Evolutionary conservation across 1,284 basidiomycete genomes (phyloP).

Genomic region (Ganoderma boninense): DNA sequence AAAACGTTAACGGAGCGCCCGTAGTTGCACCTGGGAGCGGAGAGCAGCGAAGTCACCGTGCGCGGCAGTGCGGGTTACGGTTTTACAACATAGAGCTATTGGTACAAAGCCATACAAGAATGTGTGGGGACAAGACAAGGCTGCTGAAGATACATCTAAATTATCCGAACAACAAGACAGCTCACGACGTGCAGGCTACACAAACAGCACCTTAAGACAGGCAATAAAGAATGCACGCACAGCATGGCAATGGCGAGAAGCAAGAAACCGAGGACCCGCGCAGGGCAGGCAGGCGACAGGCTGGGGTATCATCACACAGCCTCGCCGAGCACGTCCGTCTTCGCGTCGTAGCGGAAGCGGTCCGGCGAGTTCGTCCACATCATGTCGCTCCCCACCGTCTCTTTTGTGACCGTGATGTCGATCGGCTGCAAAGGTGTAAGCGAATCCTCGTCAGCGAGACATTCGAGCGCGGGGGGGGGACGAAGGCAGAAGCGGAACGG

Average conservation of each 20-base stretch:
- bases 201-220: background rate
- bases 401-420: slow-evolving; percentile 22
- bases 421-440: background rate
- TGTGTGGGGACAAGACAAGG: background rate
- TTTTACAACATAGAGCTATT: background rate
- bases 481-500: background rate
- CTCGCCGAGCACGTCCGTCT: slow-evolving; percentile 5
- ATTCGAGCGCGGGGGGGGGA: background rate
- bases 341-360: slow-evolving; percentile 3
- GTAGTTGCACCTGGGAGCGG: too few relatives aligned
- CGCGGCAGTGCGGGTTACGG: background rate
- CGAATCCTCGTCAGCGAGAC: background rate
- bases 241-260: background rate
- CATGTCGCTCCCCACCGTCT: slow-evolving; percentile 12
- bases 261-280: background rate
- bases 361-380: background rate
- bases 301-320: background rate
- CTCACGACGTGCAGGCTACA: background rate
- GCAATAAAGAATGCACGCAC: background rate
- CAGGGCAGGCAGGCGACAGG: background rate
- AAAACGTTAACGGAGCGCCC: too few relatives aligned
- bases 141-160: background rate
- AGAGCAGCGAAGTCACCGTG: background rate
- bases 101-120: background rate
- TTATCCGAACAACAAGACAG: background rate